Conservation (phyloP, 768 basidiomycete genomes). For the Lentinula sp. region DNA sequence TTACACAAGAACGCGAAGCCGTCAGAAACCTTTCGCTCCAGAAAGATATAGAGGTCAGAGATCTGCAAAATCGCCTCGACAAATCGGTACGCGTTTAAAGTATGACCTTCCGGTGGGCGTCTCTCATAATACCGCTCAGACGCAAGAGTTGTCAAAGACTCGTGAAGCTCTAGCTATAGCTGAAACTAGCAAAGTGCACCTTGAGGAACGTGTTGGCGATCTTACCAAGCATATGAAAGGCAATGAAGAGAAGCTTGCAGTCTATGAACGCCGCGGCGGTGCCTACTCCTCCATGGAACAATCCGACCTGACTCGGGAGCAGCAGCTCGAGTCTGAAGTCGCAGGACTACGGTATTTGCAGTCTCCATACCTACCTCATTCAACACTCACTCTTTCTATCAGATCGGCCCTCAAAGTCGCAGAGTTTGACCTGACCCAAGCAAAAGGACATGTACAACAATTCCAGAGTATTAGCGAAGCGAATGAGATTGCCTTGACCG, state of each 20-base stretch:
- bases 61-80: slow-evolving; percentile 68
- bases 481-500: slow-evolving; percentile 69
- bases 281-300: slow-evolving; percentile 7
- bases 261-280: slow-evolving; percentile 69
- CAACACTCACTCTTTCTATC: background rate
- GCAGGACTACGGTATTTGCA: slow-evolving; percentile 68
- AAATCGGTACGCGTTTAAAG: slow-evolving; percentile 45
- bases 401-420: slow-evolving; percentile 74
- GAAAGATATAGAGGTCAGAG: slow-evolving; percentile 75
- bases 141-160: slow-evolving; percentile 57
- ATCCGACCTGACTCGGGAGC: slow-evolving; percentile 50
- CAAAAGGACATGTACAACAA: slow-evolving; percentile 71
- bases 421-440: slow-evolving; percentile 69
- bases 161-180: slow-evolving; percentile 67
- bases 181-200: slow-evolving; percentile 73
- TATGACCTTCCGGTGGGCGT: background rate
- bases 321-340: slow-evolving; percentile 78
- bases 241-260: slow-evolving; percentile 78
- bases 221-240: slow-evolving; percentile 61
- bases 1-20: slow-evolving; percentile 70
- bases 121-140: slow-evolving; percentile 31
- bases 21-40: slow-evolving; percentile 71
- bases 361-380: background rate
- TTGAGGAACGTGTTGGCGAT: slow-evolving; percentile 66
- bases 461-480: slow-evolving; percentile 84